Base-by-base conservation (phyloP, 768 basidiomycete species). In the Obba rivulosa region DNA sequence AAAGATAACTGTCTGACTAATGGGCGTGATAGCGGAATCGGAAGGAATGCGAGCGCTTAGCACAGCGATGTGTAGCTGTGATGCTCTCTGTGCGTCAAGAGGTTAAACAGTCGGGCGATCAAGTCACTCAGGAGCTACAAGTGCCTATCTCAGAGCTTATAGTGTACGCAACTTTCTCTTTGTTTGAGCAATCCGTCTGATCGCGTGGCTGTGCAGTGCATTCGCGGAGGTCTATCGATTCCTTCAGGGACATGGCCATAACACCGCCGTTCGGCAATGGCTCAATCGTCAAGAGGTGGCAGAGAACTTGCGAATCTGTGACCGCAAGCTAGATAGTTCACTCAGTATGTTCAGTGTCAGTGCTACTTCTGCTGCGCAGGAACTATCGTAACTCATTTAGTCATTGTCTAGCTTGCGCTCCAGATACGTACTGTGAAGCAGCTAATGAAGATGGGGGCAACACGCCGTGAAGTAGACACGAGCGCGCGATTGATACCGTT, bases 251-350 rank as follows among this genome's bases (percentile, higher is more conserved):
- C 81, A 87, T 52, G 68, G 71, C 14, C 69, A 77, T 36, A 69
- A 85, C 1, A 84, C 87, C 0, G 90, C 88, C 67, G 65, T 92
- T 52, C 86, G 87, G 63, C 74, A 86, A 3, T 91, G 87, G 58
- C 71, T 92, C 34, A 81, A 81, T 59, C 77, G 85, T 37, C 81
- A 86, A 34, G 86, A 90, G 52, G 83, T 83, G 23, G 59, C 73
- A 16, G 66, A 69, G 3, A 74, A 77, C 25, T 77, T 89, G 31
- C 57, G 62, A 0, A 65, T 60, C 3, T 84, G 81, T 43, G 76
- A 81, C 43, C 67, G 74, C 9, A 69, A 69, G 1, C 67, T 89
- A 17, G 67, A 69, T 20, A 77, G 83, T 34, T 77, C 79, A 4
- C 59, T 84, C 37, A 62, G 64, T n/a, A 69, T 81, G 59, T 83